Conservation (phyloP, 2,329 filamentous ascomycete species). For the Fusarium sp. region DNA sequence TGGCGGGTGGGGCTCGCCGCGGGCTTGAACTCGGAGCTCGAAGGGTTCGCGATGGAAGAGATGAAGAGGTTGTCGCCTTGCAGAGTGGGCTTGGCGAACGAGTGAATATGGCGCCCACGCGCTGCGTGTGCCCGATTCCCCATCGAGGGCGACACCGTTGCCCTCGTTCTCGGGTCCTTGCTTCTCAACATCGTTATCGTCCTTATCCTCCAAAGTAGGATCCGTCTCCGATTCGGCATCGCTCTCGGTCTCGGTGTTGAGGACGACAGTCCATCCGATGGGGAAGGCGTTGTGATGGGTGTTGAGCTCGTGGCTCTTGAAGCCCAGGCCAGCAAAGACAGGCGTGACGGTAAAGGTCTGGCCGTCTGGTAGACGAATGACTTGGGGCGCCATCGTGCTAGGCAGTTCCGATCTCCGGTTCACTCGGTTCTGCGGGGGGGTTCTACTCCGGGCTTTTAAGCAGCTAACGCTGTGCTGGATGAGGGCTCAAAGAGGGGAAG, state of each 20-base stretch:
- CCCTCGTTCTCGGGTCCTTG: slow-evolving; percentile 29
- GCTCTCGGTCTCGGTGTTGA: slow-evolving; percentile 70
- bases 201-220: slow-evolving; percentile 30
- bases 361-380: slow-evolving; percentile 86
- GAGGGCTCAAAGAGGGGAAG: slow-evolving; percentile 28
- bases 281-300: slow-evolving; percentile 79
- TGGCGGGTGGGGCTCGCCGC: slow-evolving; percentile 85
- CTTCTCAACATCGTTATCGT: slow-evolving; percentile 47
- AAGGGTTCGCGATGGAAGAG: slow-evolving; percentile 89
- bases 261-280: slow-evolving; percentile 88
- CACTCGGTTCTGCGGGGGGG: slow-evolving; percentile 36
- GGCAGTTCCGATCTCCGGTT: slow-evolving; percentile 23
- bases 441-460: slow-evolving; percentile 42
- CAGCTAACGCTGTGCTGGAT: slow-evolving; percentile 24
- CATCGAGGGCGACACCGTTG: slow-evolving; percentile 37
- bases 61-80: slow-evolving; percentile 88
- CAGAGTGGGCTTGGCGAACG: slow-evolving; percentile 79
- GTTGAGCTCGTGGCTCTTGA: slow-evolving; percentile 84
- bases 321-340: slow-evolving; percentile 91
- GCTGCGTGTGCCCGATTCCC: background rate
- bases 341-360: slow-evolving; percentile 84
- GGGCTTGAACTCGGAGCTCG: slow-evolving; percentile 82
- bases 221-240: slow-evolving; percentile 11
- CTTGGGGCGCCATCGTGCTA: slow-evolving; percentile 52
- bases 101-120: slow-evolving; percentile 42